Evolutionary conservation across 164 flowering plant genomes (phyloP), one percentile per base, ranked within the genome.

Genomic region (Magnolia sinica): DNA sequence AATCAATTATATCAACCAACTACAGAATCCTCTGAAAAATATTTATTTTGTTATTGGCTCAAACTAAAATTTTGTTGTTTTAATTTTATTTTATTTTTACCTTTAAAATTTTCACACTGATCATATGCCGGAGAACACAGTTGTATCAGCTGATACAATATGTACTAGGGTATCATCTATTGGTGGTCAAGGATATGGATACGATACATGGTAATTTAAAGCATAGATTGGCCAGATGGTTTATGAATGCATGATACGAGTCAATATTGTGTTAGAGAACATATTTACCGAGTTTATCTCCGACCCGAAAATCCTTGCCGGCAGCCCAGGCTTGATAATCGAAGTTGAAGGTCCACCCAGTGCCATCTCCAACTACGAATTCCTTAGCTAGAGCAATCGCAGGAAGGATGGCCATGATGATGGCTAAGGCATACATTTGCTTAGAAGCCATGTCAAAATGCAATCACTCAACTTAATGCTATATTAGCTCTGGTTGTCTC

Each of bases 321-420:
- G 73, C 20, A 27, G 83, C 83, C 85, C 85, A 83, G 49, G 55
- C 70, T 51, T 76, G 76, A 64, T 83, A 83, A 74, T 78, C 70
- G 31, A 78, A 78, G 16, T 64, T 69, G 3, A 45, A 11, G 8
- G 77, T 78, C 80, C 76, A 78, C 3, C 80, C 80, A 19, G 13
- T 49, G 8, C 63, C 72, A 23, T 78, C 80, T 78, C 80, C 80
- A 14, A 78, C 80, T 16, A 73, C 49, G 22, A 78, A 73, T 23
- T 73, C 75, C 19, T 73, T 77, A 22, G 76, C 76, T 11, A 65
- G 23, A 3, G 79, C 7, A 19, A 77, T 27, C 11, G 74, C 31
- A 0, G 74, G 69, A 63, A 61, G 14, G 49, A 72, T 3, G 13
- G 18, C 11, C 4, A 55, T 55, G 61, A 55, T 9, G 61, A 55